Conservation (phyloP, 495 filamentous ascomycete genomes). For the Neurospora tetrasperma region DNA sequence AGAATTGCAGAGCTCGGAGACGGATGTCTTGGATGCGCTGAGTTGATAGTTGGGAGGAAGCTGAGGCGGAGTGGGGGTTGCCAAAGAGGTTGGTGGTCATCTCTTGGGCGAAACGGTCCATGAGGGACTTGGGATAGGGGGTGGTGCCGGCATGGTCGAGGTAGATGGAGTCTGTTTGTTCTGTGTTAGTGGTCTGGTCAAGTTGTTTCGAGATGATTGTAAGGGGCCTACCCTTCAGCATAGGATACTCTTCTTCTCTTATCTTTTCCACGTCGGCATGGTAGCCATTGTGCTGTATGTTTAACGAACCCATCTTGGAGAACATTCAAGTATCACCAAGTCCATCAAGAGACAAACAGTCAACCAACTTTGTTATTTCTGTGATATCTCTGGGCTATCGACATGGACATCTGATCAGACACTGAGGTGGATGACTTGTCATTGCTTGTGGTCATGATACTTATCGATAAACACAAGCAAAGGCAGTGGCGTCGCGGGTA, state of each 20-base stretch:
- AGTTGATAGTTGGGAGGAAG: constrained; percentile 68
- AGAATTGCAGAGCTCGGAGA: constrained; percentile 61
- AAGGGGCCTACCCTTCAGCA: constrained; percentile 57
- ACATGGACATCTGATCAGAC: background rate
- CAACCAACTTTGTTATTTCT: background rate
- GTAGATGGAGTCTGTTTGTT: constrained; percentile 55
- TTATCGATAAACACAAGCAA: background rate
- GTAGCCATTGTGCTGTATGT: constrained; percentile 34
- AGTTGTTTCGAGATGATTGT: background rate
- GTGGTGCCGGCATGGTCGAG: constrained; percentile 93
- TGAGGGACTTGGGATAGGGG: constrained; percentile 66
- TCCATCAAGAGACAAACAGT: background rate
- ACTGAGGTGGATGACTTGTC: background rate
- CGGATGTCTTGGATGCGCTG: constrained; percentile 67
- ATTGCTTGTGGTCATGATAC: background rate
- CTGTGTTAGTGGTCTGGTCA: constrained; percentile 7
- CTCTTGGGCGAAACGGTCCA: constrained; percentile 64
- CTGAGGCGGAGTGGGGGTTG: constrained; percentile 83
- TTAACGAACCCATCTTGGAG: background rate
- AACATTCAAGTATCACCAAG: background rate
- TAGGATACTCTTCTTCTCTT: constrained; percentile 67
- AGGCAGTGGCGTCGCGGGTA: background rate
- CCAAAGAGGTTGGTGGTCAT: constrained; percentile 74
- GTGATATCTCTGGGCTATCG: background rate
- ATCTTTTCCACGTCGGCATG: constrained; percentile 57